Evolutionary conservation across 192 early-diverging fungal genomes (phyloP), one percentile per base, ranked within the genome.

Genomic region (Coemansia sp.): DNA sequence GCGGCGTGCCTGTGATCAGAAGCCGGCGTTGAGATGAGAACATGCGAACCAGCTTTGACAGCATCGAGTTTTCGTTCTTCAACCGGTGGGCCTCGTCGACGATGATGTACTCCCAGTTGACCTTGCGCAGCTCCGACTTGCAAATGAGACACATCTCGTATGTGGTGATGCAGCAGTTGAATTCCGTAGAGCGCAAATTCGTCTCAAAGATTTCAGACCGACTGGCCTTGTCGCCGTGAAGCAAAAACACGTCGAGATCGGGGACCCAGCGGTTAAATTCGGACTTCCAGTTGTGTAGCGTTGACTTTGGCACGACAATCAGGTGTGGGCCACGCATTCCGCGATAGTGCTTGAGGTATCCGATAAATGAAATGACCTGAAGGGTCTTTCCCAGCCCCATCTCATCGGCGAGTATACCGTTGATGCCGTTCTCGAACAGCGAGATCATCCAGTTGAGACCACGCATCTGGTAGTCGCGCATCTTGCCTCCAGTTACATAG

Each of bases 381-480:
- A 97, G 79, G 2, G 96, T 99, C 75, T 99, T 99, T 12, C 95
- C 95, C 48, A 99, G 85, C 48, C 95, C 95, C 95, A 97, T 97
- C 78, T 97, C 95, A 79, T 97, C 97, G n/a, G 97, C 95, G 34
- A 99, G 77, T 57, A 97, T 97, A 21, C 97, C 97, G 73, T 99
- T 99, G 76, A 99, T 94, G n/a, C 93, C 93, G 72, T 99, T 97
- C 65, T 95, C 89, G 64, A 88, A 96, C 45, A 99, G 84, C 2
- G 92, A 95, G 28, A 99, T 90, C 86, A 99, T 91, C 97, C 97
- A 99, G 76, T 95, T 97, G 34, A 99, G 85, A 18, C 97, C 97
- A 60, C 96, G 94, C 21, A 97, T 74, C 73, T 99, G 97, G 68
- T 99, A 99, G 73, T 97, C 95, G 33, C 97, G 85, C 84, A 99